Base-by-base conservation (phyloP, 371 early-diverging fungal species). In the Cokeromyces recurvatus region DNA sequence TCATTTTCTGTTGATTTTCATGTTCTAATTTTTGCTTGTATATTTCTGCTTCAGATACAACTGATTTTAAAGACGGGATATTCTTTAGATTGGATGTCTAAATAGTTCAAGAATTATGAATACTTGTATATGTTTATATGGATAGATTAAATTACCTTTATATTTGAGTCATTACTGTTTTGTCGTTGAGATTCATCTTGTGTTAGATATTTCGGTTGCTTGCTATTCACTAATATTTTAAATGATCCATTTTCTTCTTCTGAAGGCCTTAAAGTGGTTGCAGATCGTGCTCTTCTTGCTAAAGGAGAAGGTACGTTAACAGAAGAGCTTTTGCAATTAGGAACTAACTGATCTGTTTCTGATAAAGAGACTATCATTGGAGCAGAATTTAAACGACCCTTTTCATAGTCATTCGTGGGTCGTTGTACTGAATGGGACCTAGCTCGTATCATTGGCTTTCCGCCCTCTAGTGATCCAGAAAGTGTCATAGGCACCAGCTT, bases 361-460 rank as follows among this genome's bases (percentile, higher is more conserved):
- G 47, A 46, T 21, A 39, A 32, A 34, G 25, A 17, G n/a, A n/a
- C n/a, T n/a, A n/a, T n/a, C n/a, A n/a, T n/a, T n/a, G n/a, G n/a
- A n/a, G n/a, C n/a, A n/a, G n/a, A n/a, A n/a, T n/a, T n/a, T n/a
- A n/a, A n/a, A n/a, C n/a, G n/a, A n/a, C n/a, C n/a, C n/a, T n/a
- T n/a, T n/a, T n/a, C n/a, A n/a, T n/a, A n/a, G n/a, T n/a, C n/a
- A n/a, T n/a, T n/a, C n/a, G n/a, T n/a, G 1, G 51, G 36, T 20
- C 46, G 36, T 41, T 72, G 72, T n/a, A 68, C 72, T 1, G 72
- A 68, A 20, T 68, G 66, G 1, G 72, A 72, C 11, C 72, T 42
- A 10, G 68, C 62, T 12, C 72, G 66, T 3, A 57, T 43, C 57
- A 65, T 71, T 0, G 64, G 53, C 9, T 55, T 53, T 4, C 41